Conservation (phyloP, 768 basidiomycete genomes). For the Saitozyma sp. region DNA sequence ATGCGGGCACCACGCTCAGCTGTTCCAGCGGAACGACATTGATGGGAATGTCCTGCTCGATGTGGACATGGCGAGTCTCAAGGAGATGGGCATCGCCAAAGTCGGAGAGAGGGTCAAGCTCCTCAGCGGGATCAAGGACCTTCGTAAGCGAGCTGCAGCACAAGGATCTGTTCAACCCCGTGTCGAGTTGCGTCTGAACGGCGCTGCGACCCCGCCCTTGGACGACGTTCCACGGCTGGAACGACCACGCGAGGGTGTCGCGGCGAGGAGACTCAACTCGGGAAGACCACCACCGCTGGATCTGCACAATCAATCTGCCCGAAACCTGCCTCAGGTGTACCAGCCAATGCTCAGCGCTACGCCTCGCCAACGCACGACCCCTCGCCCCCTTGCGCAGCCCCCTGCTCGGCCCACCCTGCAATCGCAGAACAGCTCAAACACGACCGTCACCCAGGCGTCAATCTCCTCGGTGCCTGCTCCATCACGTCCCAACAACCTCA, state of each 20-base stretch:
- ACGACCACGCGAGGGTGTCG: slow-evolving; percentile 1
- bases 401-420: slow-evolving; percentile 4
- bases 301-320: slow-evolving; percentile 58
- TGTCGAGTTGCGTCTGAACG: slow-evolving; percentile 34
- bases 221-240: slow-evolving; percentile 4
- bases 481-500: slow-evolving; percentile 23
- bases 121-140: slow-evolving; percentile 74
- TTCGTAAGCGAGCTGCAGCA: slow-evolving; percentile 63
- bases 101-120: slow-evolving; percentile 91
- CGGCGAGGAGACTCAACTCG: slow-evolving; percentile 56
- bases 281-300: slow-evolving; percentile 79
- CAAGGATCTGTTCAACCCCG: slow-evolving; percentile 25
- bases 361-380: slow-evolving; percentile 7
- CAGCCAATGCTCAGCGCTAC: neutral
- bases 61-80: slow-evolving; percentile 78
- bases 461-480: slow-evolving; percentile 28
- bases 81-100: slow-evolving; percentile 84
- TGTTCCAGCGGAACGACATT: slow-evolving; percentile 85
- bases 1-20: slow-evolving; percentile 66
- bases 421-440: slow-evolving; percentile 21
- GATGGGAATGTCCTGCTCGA: slow-evolving; percentile 88
- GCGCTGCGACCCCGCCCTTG: slow-evolving; percentile 15
- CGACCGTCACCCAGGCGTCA: slow-evolving; percentile 20
- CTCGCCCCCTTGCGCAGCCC: neutral
- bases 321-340: slow-evolving; percentile 16